Conservation (phyloP, 345 rosid genomes). For the Aethionema arabicum region DNA sequence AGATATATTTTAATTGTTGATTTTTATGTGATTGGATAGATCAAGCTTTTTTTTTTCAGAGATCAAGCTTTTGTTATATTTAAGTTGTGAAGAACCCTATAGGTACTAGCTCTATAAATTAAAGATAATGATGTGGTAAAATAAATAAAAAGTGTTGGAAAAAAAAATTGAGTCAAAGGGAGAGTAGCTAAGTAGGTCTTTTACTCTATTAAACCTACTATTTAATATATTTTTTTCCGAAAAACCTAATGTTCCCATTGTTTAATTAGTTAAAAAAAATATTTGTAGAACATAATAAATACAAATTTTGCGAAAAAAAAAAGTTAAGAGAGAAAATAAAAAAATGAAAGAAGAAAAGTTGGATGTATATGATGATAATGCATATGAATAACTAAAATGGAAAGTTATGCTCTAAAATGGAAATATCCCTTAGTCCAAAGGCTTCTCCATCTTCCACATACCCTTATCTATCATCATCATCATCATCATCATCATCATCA, state of each 20-base stretch:
- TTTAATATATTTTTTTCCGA: not conserved
- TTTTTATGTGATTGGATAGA: constrained; percentile 21
- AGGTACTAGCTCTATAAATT: constrained; percentile 4
- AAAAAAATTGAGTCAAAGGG: constrained; percentile 30
- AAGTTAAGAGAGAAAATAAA: not conserved
- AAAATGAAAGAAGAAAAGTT: too few species aligned
- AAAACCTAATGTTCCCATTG: not conserved
- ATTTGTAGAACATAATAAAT: constrained; percentile 7
- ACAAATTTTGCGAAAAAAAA: not conserved
- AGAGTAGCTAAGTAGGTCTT: constrained; percentile 25
- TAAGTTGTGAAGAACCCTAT: not conserved
- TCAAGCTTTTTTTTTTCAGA: not conserved
- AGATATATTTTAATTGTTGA: too few species aligned
- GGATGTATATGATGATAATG: constrained; percentile 3
- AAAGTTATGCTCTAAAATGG: constrained; percentile 29
- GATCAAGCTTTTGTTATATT: not conserved
- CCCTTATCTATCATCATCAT: constrained; percentile 4
- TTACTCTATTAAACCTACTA: constrained; percentile 17
- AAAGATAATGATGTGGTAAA: constrained; percentile 15
- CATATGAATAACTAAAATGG: constrained; percentile 35
- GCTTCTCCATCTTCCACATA: constrained; percentile 16
- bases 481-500: constrained; percentile 22
- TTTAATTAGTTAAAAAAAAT: not conserved
- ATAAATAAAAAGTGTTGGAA: too few species aligned
- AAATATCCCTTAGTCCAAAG: constrained; percentile 35